Evolutionary conservation across 2,329 filamentous ascomycete genomes (phyloP).

Genomic region (Blastomyces percursus): DNA sequence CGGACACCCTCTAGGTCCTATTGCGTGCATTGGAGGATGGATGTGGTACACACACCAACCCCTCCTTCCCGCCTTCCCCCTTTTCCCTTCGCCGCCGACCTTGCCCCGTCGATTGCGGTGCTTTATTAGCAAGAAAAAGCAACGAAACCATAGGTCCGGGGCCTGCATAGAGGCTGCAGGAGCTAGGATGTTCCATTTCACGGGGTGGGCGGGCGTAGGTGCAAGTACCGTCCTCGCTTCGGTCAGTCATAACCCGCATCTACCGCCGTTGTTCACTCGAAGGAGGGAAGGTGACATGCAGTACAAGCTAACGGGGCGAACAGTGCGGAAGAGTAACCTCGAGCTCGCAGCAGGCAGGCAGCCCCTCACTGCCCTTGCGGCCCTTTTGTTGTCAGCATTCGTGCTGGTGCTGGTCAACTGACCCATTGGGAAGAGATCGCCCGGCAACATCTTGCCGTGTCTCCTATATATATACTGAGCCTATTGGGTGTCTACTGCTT

Average conservation of each 20-base stretch:
- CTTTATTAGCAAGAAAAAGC: background rate
- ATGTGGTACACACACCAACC: no score
- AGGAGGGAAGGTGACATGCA: background rate
- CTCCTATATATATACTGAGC: background rate
- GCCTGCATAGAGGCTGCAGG: background rate
- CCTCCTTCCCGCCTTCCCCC: no score
- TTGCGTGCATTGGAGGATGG: no score
- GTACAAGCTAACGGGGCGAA: background rate
- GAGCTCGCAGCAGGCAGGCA: no score
- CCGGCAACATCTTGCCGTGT: background rate
- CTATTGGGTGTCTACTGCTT: background rate
- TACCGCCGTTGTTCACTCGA: background rate
- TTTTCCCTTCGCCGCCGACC: no score
- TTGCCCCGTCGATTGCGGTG: background rate
- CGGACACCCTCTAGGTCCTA: no score
- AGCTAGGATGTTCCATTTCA: background rate
- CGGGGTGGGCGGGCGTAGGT: background rate
- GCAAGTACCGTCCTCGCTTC: no score
- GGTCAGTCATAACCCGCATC: no score
- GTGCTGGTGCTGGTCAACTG: no score
- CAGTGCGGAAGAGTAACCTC: no score
- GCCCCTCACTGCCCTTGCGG: background rate
- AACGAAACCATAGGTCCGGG: background rate
- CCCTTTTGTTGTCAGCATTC: no score
- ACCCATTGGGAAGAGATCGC: background rate